Evolutionary conservation across 768 basidiomycete species (phyloP).

Genomic region (Cytidiella melzeri): DNA sequence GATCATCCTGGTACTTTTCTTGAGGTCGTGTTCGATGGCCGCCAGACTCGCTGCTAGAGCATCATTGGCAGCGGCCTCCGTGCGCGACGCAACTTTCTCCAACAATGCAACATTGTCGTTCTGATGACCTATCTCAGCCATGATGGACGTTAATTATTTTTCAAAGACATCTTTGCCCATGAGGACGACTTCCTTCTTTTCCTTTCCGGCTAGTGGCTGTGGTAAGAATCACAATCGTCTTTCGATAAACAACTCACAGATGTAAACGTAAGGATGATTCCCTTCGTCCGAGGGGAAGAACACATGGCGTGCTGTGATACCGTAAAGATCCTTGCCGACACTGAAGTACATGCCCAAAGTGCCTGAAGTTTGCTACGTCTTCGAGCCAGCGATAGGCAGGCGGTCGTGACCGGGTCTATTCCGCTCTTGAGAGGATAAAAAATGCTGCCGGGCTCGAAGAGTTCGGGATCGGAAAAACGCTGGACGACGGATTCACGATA

Average conservation of each 20-base stretch:
- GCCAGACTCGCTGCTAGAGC: slow-evolving; percentile 10
- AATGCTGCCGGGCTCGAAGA: slow-evolving; percentile 17
- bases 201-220: slow-evolving; percentile 17
- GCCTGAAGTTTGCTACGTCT: slow-evolving; percentile 28
- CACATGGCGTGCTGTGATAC: slow-evolving; percentile 28
- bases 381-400: slow-evolving; percentile 31
- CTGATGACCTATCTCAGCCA: slow-evolving; percentile 18
- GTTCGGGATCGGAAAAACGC: slow-evolving; percentile 12
- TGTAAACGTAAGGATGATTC: slow-evolving; percentile 19
- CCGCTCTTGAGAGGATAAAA: slow-evolving; percentile 26
- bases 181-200: slow-evolving; percentile 24
- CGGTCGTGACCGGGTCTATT: slow-evolving; percentile 28
- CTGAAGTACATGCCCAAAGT: slow-evolving; percentile 32
- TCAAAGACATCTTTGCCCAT: slow-evolving; percentile 22
- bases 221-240: slow-evolving; percentile 14
- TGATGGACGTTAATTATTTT: slow-evolving; percentile 19
- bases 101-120: slow-evolving; percentile 15
- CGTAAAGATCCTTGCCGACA: slow-evolving; percentile 26
- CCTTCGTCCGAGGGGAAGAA: slow-evolving; percentile 20
- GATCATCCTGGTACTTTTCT: slow-evolving; percentile 13
- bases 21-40: slow-evolving; percentile 8
- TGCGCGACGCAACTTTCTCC: slow-evolving; percentile 16
- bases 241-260: slow-evolving; percentile 17
- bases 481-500: slow-evolving; percentile 16
- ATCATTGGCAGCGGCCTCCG: slow-evolving; percentile 15